Conservation (phyloP, 352 stramenopile genomes). For the Phytophthora fragariae region DNA sequence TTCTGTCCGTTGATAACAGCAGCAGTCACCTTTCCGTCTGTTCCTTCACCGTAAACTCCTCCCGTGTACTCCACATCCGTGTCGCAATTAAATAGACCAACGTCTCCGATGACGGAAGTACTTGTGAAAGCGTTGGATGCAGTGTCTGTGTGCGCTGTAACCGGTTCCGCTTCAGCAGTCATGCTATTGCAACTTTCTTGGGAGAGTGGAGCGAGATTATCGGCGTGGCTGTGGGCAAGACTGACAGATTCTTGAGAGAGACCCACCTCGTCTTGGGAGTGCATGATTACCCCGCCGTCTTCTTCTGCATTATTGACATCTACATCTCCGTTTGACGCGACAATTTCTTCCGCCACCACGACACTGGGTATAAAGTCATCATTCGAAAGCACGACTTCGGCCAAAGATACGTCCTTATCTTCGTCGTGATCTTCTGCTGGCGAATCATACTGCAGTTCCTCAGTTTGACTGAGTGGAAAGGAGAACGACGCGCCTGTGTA, state of each 20-base stretch:
- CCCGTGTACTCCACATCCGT: conserved; percentile 83
- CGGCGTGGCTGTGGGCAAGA: conserved; percentile 21
- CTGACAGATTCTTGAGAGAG: conserved; percentile 38
- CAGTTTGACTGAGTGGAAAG: conserved; percentile 43
- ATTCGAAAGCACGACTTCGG: not conserved
- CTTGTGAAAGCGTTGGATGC: conserved; percentile 65
- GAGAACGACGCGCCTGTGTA: conserved; percentile 36
- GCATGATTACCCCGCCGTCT: conserved; percentile 4
- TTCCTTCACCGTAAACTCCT: conserved; percentile 86
- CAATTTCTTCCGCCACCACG: conserved; percentile 14
- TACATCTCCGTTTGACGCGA: not conserved
- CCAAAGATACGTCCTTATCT: conserved; percentile 9
- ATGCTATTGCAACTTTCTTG: conserved; percentile 39
- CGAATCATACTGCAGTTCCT: conserved; percentile 42
- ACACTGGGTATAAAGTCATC: conserved; percentile 2
- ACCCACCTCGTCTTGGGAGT: conserved; percentile 21
- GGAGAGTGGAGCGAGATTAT: conserved; percentile 34
- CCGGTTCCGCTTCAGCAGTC: conserved; percentile 6
- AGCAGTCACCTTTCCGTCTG: conserved; percentile 80
- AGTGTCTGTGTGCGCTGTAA: conserved; percentile 11
- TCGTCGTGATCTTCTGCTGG: conserved; percentile 23
- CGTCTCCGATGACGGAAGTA: conserved; percentile 84
- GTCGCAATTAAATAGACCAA: conserved; percentile 87
- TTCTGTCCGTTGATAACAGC: conserved; percentile 84
- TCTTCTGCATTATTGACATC: conserved; percentile 15